Evolutionary conservation across 805 yeast genomes (phyloP).

Genomic region (Priceomyces carsonii): DNA sequence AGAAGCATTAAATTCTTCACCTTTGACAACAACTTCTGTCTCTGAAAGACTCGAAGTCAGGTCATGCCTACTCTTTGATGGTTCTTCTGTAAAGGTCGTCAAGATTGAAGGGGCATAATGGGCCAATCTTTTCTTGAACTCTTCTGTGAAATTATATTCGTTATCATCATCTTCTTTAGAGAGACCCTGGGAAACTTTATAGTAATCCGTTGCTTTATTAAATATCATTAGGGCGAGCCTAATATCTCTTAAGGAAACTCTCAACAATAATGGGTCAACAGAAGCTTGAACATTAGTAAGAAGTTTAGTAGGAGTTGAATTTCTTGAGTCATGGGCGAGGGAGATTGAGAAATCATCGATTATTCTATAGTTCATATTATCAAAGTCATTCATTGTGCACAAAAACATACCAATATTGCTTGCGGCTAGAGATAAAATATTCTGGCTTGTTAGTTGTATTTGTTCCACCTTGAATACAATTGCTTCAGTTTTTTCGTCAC

Average conservation of each 20-base stretch:
- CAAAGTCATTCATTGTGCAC: constrained; percentile 67
- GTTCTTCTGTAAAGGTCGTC: constrained; percentile 46
- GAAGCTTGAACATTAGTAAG: constrained; percentile 67
- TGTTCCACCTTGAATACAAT: constrained; percentile 88
- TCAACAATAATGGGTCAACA: constrained; percentile 75
- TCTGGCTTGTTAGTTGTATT: constrained; percentile 66
- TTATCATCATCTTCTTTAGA: constrained; percentile 17
- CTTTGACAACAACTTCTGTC: constrained; percentile 51
- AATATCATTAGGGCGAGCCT: constrained; percentile 74
- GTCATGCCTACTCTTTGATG: constrained; percentile 15
- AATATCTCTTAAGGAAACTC: constrained; percentile 87
- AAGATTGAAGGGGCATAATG: constrained; percentile 70
- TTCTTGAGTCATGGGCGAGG: constrained; percentile 68
- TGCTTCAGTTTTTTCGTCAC: constrained; percentile 72
- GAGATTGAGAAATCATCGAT: constrained; percentile 88
- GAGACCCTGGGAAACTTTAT: constrained; percentile 25
- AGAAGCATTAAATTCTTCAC: constrained; percentile 66
- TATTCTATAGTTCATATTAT: constrained; percentile 65
- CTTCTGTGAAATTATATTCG: constrained; percentile 55
- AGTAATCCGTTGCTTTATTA: constrained; percentile 65
- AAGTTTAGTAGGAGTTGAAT: constrained; percentile 57
- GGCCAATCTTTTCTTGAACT: constrained; percentile 58
- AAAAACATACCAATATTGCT: constrained; percentile 85
- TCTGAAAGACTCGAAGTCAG: constrained; percentile 10
- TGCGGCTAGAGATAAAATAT: constrained; percentile 64